phyloP scores from a whole-genome alignment of 2,329 filamentous ascomycete species.

The Fusarium scirpi region DNA sequence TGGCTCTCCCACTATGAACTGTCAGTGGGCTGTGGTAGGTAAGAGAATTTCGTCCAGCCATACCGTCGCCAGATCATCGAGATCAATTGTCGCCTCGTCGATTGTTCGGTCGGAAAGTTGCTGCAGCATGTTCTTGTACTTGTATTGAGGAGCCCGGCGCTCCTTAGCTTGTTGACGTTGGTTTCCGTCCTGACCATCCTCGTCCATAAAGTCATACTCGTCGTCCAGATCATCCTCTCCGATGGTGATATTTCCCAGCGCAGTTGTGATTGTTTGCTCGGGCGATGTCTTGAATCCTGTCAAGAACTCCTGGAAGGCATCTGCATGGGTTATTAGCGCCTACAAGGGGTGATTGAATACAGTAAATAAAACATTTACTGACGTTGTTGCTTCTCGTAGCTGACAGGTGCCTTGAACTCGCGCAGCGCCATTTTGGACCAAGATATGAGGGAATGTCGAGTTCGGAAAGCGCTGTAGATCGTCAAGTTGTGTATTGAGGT shows the following conservation, averaged over 20 bases:
- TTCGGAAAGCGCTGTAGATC: slow-evolving; percentile 29
- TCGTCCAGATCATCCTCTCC: slow-evolving; percentile 89
- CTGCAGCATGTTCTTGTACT: slow-evolving; percentile 91
- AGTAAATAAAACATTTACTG: slow-evolving; percentile 48
- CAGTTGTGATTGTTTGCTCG: slow-evolving; percentile 79
- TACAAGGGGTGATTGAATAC: slow-evolving; percentile 3
- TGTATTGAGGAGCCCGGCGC: slow-evolving; percentile 73
- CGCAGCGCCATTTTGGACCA: slow-evolving; percentile 81
- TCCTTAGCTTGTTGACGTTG: slow-evolving; percentile 63
- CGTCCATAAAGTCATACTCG: slow-evolving; percentile 93
- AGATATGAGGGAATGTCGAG: slow-evolving; percentile 33
- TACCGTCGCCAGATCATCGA: slow-evolving; percentile 87
- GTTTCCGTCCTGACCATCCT: slow-evolving; percentile 72
- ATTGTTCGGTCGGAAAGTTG: slow-evolving; percentile 83
- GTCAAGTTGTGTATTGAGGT: slow-evolving; percentile 27
- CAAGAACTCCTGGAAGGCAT: slow-evolving; percentile 88
- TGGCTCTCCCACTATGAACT: slow-evolving; percentile 77
- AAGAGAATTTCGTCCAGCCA: slow-evolving; percentile 45
- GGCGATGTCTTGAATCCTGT: slow-evolving; percentile 85
- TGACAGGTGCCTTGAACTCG: slow-evolving; percentile 80
- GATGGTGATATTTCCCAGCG: slow-evolving; percentile 85
- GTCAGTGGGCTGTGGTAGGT: slow-evolving; percentile 34
- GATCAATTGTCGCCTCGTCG: slow-evolving; percentile 84
- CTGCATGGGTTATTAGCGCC: slow-evolving; percentile 59
- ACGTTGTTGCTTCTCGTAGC: slow-evolving; percentile 91